Evolutionary conservation across 352 stramenopile species (phyloP).

Genomic region (Globisporangium barbulae): DNA sequence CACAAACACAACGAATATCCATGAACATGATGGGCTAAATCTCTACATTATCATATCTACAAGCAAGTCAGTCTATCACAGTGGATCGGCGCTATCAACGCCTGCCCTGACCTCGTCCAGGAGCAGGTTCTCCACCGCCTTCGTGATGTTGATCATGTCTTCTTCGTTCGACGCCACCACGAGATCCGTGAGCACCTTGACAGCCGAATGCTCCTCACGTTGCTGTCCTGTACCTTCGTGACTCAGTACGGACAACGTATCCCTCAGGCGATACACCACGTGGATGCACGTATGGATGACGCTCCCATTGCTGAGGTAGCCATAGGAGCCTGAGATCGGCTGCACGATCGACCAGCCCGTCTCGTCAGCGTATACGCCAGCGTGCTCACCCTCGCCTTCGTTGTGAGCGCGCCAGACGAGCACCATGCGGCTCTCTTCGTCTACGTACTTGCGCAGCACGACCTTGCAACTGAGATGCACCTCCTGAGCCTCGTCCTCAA

Average conservation of each 20-base stretch:
- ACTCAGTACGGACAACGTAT: not conserved
- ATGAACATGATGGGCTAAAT: no score
- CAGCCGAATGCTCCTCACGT: not conserved
- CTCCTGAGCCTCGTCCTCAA: not conserved
- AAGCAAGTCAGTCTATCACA: not conserved
- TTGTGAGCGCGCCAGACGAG: slow-evolving; percentile 16
- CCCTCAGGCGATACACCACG: not conserved
- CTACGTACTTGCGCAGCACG: slow-evolving; percentile 7
- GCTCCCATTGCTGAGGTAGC: not conserved
- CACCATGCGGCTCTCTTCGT: slow-evolving; percentile 10
- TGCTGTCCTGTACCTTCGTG: slow-evolving; percentile 9
- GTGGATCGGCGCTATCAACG: not conserved
- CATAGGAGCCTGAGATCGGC: not conserved
- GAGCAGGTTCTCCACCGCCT: slow-evolving; percentile 10
- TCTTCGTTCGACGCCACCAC: slow-evolving; percentile 4
- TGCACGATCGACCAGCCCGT: slow-evolving; percentile 8
- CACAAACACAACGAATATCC: no score
- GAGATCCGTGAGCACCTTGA: not conserved
- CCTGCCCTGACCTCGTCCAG: slow-evolving; percentile 1
- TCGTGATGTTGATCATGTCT: not conserved
- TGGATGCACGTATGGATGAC: slow-evolving; percentile 7
- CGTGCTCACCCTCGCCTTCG: not conserved
- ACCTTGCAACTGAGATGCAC: slow-evolving; percentile 10
- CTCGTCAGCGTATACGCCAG: slow-evolving; percentile 8
- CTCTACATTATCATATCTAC: no score